phyloP scores from a whole-genome alignment of 306 rosid genomes.

The Trifolium dubium region DNA sequence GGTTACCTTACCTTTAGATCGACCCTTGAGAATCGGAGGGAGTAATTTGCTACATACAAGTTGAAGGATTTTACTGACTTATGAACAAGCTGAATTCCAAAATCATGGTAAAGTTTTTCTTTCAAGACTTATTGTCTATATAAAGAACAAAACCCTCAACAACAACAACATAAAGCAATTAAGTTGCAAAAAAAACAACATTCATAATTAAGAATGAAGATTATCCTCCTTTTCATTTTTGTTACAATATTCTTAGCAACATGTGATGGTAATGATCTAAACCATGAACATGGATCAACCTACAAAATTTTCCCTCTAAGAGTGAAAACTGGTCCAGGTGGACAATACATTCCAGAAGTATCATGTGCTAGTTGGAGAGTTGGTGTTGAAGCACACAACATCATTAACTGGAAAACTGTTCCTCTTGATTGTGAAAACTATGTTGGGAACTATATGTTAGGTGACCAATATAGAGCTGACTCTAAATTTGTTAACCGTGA shows the following conservation, averaged over 20 bases:
- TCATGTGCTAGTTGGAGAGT: constrained; percentile 68
- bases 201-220: neutral
- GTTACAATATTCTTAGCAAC: constrained; percentile 12
- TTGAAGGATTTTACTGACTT: too few relatives aligned
- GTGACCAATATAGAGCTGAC: constrained; percentile 52
- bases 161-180: neutral
- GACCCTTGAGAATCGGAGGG: too few relatives aligned
- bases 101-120: too few relatives aligned
- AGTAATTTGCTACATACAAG: too few relatives aligned
- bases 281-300: constrained; percentile 18
- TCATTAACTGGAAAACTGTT: constrained; percentile 45
- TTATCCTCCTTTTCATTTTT: neutral
- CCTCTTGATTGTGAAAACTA: constrained; percentile 52
- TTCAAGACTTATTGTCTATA: neutral
- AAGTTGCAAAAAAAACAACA: neutral
- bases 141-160: neutral
- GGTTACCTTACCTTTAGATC: too few relatives aligned
- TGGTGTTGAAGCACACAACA: constrained; percentile 60
- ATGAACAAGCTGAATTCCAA: too few relatives aligned
- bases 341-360: constrained; percentile 16
- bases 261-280: constrained; percentile 4
- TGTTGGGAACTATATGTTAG: constrained; percentile 55
- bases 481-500: constrained; percentile 43
- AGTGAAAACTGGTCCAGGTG: constrained; percentile 33
- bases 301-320: constrained; percentile 49